Conservation (phyloP, 1,284 basidiomycete genomes). For the Leccinum subrobustum region DNA sequence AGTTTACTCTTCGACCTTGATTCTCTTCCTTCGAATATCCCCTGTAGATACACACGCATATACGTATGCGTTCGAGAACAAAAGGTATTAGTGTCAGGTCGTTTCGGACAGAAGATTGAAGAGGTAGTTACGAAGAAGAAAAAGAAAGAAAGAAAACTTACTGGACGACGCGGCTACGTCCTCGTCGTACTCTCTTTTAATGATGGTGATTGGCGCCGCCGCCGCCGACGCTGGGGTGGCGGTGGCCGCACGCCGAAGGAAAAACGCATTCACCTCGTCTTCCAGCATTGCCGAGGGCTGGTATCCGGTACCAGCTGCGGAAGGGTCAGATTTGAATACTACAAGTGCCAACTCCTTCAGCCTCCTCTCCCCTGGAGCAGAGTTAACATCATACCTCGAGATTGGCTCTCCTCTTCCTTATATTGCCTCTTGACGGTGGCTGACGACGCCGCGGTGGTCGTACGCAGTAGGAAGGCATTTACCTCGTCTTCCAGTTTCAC, state of each 20-base stretch:
- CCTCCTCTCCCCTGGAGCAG: not conserved
- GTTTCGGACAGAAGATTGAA: not conserved
- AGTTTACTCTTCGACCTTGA: no score
- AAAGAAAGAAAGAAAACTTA: not conserved
- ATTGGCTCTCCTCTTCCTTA: not conserved
- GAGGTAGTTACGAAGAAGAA: not conserved
- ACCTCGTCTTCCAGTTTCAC: not conserved
- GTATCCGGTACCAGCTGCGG: not conserved
- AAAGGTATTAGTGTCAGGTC: not conserved
- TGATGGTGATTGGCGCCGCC: not conserved
- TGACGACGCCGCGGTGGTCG: not conserved
- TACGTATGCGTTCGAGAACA: not conserved
- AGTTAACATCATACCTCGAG: not conserved
- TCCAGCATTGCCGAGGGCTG: not conserved
- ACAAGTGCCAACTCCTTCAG: not conserved
- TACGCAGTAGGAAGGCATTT: not conserved
- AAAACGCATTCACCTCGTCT: not conserved
- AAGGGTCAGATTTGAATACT: not conserved
- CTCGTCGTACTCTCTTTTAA: not conserved
- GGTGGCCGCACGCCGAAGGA: not conserved
- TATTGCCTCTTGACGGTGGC: not conserved
- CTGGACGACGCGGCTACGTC: not conserved
- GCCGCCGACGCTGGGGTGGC: not conserved
- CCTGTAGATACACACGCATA: no score
- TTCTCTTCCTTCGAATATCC: no score